Base-by-base conservation (phyloP, 2,329 filamentous ascomycete genomes). In the Cytospora chrysosperma region DNA sequence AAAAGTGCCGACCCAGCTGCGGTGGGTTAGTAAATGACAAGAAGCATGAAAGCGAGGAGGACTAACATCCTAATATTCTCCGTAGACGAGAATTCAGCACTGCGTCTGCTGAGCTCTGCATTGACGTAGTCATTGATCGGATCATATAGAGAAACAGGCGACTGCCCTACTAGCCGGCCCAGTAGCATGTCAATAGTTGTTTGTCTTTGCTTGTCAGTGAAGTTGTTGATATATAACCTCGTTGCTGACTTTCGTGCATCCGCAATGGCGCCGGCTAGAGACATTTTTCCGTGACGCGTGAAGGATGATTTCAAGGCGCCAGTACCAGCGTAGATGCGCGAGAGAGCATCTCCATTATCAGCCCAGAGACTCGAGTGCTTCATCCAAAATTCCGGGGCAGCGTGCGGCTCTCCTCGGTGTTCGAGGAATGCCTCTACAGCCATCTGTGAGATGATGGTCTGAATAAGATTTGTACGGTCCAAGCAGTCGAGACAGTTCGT, bases 401-500 rank as follows among this genome's bases (percentile, higher is more conserved):
- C 88, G 66, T 81, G 82, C 32, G 32, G 32, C 68, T 92, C 87
- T 28, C 83, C 84, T 65, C 89, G 84, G 69, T 96, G 92, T 17
- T 78, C 77, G 4, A 99, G 78, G 70, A 98, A 98, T 0, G 88
- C 82, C 73, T 97, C 92, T 24, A 97, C 82, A 0, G 93, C 92
- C 90, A 97, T 93, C 71, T 93, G 90, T 63, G 93, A 97, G 70
- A 99, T 91, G 68, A 98, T 91, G 0, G 93, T 96, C 77, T 99
- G 95, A 30, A 99, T 92, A 30, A 98, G 81, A 73, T 99, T 99
- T 9, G 95, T 99, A 64, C 95, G 87, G 74, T 99, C 95, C 51
- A 99, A 80, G 73, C 95, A 99, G 75, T 99, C 95, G 28, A 99
- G 81, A 74, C 95, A 99, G 71, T 99, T 99, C 4, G 93, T 97